Conservation (phyloP, 441 rosid species). For the Geranium incanum region DNA sequence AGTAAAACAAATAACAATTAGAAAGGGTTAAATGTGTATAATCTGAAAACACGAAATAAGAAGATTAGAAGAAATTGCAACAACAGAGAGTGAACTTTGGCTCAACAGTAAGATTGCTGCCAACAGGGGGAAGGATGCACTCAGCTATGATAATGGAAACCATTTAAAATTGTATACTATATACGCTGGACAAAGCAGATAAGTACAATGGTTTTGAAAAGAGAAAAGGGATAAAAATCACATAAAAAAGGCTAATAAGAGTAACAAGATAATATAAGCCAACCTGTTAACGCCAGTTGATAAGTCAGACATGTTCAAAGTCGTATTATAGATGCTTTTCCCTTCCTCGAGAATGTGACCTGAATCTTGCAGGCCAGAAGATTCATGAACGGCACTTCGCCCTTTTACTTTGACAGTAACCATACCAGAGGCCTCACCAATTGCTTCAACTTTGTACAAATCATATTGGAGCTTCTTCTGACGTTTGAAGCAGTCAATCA, state of each 20-base stretch:
- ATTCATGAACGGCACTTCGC: slow-evolving; percentile 88
- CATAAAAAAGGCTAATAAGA: background rate
- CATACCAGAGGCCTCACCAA: slow-evolving; percentile 49
- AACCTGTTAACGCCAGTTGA: slow-evolving; percentile 89
- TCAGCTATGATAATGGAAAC: no score
- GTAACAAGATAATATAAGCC: background rate
- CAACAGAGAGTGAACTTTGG: background rate
- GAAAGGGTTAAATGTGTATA: background rate
- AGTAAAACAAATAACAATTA: slow-evolving; percentile 20
- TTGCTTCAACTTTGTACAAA: slow-evolving; percentile 61
- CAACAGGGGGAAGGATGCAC: no score
- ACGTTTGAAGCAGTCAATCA: slow-evolving; percentile 66
- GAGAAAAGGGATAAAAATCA: background rate
- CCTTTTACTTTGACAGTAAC: slow-evolving; percentile 95
- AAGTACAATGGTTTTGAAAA: background rate
- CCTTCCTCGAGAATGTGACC: slow-evolving; percentile 94
- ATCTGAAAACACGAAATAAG: slow-evolving; percentile 7
- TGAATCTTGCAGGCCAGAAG: slow-evolving; percentile 81
- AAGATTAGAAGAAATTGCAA: background rate
- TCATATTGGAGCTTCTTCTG: slow-evolving; percentile 77
- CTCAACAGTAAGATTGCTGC: no score
- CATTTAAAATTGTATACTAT: no score
- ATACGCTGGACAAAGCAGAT: background rate
- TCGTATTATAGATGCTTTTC: slow-evolving; percentile 78
- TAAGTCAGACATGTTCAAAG: slow-evolving; percentile 88